Base-by-base conservation (phyloP, 148 eudicot species). In the Beta vulgaris region DNA sequence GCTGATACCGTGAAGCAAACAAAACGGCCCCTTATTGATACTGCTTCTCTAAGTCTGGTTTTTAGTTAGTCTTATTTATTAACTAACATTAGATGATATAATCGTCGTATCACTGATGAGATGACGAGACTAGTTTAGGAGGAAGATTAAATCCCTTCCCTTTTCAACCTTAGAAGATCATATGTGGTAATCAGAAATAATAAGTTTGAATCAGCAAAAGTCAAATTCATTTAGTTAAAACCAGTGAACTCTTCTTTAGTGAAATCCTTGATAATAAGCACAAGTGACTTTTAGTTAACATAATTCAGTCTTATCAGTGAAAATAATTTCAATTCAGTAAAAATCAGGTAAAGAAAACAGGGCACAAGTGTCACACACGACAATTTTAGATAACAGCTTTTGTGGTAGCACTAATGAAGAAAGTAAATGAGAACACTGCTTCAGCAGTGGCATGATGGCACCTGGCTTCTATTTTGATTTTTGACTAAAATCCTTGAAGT, bases 381-480 rank as follows among this genome's bases (percentile, higher is more conserved):
- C 4, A 43, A 46, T 73, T 26, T 3, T 74, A 43, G 44, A 49
- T 12, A 39, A 21, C 15, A 14, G 3, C 44, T 58, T 43, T 31
- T 75, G 40, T 29, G 43, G 53, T 37, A 53, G 46, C 14, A 2
- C 15, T 42, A 43, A 39, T 46, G 61, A 49, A 61, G 37, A 79
- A 46, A 3, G 26, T 48, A 15, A 42, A 36, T 31, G 26, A 64
- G 51, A 23, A 18, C 4, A 25, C 35, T 54, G 49, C 31, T 37
- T 57, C 64, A 51, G 26, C 40, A 12, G 7, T 40, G 25, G n/a
- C n/a, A n/a, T n/a, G n/a, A n/a, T n/a, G 26, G 2, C n/a, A 21
- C 12, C 74, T 71, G 34, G 62, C 62, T 60, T 31, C 37, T 73
- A 48, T 49, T 54, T 40, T 39, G 70, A 43, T 36, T 49, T 54